A percentile compares a stretch with the other conserved stretches of the same genome.
Evolutionary conservation across 2,329 filamentous ascomycete species (phyloP).

Genomic region (Xylaria polymorpha): DNA sequence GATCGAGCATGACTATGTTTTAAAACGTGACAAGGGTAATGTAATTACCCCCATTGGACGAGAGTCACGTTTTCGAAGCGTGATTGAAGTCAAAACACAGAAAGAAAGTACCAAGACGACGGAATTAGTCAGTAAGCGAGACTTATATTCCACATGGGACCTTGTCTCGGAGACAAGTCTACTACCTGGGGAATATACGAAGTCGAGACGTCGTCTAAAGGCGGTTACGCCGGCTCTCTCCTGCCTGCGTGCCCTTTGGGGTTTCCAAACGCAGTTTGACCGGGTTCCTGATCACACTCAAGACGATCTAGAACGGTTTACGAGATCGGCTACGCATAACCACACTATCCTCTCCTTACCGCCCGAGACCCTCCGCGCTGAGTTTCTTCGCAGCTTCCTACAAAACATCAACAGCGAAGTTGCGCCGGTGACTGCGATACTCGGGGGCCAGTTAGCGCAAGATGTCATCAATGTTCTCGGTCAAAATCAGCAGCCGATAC

Average conservation of each 20-base stretch:
- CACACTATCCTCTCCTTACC: slow-evolving; percentile 80
- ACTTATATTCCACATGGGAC: slow-evolving; percentile 88
- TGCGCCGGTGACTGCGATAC: slow-evolving; percentile 85
- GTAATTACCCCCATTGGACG: slow-evolving; percentile 67
- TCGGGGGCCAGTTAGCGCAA: slow-evolving; percentile 91
- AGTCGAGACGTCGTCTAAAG: slow-evolving; percentile 74
- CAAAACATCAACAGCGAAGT: slow-evolving; percentile 88
- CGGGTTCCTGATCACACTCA: slow-evolving; percentile 66
- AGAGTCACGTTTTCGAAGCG: slow-evolving; percentile 82
- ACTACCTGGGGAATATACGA: slow-evolving; percentile 76
- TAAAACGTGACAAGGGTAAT: slow-evolving; percentile 87
- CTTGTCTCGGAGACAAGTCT: slow-evolving; percentile 82
- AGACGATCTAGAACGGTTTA: slow-evolving; percentile 80
- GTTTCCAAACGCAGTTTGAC: slow-evolving; percentile 74
- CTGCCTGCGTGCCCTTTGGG: slow-evolving; percentile 90
- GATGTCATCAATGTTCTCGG: slow-evolving; percentile 97
- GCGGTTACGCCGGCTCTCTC: slow-evolving; percentile 86
- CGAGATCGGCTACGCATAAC: slow-evolving; percentile 78
- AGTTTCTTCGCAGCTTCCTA: slow-evolving; percentile 85
- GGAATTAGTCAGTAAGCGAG: slow-evolving; percentile 91
- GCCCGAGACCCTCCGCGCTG: slow-evolving; percentile 71
- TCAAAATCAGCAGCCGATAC: slow-evolving; percentile 90
- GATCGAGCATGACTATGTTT: slow-evolving; percentile 87
- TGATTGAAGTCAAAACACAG: slow-evolving; percentile 78
- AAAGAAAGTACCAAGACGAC: slow-evolving; percentile 76